Conservation (phyloP, 148 eudicot genomes). For the Amaranthus cruentus region DNA sequence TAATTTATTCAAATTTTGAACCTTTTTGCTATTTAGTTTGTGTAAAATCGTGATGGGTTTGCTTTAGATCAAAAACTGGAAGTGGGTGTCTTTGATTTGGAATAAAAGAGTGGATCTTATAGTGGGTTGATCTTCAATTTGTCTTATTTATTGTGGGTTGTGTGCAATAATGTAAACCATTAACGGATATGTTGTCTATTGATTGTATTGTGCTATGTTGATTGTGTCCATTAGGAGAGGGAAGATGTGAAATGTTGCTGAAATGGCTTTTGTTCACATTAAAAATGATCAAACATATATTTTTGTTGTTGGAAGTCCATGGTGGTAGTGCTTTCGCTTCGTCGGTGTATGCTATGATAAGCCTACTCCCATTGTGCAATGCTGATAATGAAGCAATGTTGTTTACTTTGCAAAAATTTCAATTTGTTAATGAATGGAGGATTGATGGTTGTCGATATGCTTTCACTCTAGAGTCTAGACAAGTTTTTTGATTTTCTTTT, state of each 20-base stretch:
- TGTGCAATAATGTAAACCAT: slow-evolving; percentile 22
- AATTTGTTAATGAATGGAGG: background rate
- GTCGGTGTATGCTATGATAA: background rate
- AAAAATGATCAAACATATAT: slow-evolving; percentile 2
- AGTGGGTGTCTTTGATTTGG: slow-evolving; percentile 10
- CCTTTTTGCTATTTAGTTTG: background rate
- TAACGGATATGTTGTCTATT: slow-evolving; percentile 6
- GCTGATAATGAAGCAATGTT: slow-evolving; percentile 22
- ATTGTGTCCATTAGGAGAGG: slow-evolving; percentile 21
- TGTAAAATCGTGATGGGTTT: background rate
- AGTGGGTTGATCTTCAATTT: slow-evolving; percentile 21
- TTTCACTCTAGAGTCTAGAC: background rate
- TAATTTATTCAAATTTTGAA: slow-evolving; percentile 3
- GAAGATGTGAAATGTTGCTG: slow-evolving; percentile 7
- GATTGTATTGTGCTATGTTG: slow-evolving; percentile 21
- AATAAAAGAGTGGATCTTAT: slow-evolving; percentile 20
- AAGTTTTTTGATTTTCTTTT: background rate
- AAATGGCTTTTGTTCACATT: background rate
- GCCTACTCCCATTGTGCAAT: slow-evolving; percentile 8
- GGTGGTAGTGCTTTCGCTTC: slow-evolving; percentile 6
- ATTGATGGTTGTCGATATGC: slow-evolving; percentile 9
- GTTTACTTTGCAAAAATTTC: background rate
- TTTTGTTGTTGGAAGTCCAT: slow-evolving; percentile 3
- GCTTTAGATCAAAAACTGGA: background rate
- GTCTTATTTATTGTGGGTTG: slow-evolving; percentile 10